Base-by-base conservation (phyloP, 805 yeast genomes). In the Yarrowia phangngaensis region DNA sequence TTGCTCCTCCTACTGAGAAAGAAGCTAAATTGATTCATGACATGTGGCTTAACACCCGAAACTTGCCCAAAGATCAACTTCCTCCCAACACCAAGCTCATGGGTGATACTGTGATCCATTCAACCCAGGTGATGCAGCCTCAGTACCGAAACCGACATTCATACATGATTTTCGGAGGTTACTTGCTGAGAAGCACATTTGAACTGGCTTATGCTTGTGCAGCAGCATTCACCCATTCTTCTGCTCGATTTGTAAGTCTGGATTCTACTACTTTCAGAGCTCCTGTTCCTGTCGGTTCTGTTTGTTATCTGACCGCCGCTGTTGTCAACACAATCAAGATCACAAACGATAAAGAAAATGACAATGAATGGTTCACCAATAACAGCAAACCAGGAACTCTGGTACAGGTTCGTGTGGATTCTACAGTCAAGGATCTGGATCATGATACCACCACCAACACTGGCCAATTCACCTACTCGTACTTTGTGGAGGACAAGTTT, bases 201-300 rank as follows among this genome's bases (percentile, higher is more conserved):
- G 97, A 89, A 64, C 75, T 89, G 59, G 97, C 95, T 1, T 89
- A 88, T 63, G 87, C 95, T 66, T 79, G 90, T 13, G 87, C 95
- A 6, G 95, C 95, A 5, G 84, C 94, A 1, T 87, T 89, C 60
- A 72, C 95, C 2, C 80, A 79, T 55, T 80, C 90, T 12, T 79
- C 82, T 53, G 96, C 97, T 32, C 73, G 96, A 62, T 89, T 89
- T 57, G 84, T 87, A 8, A 83, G 95, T 2, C 73, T 89, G 56
- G 97, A 89, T 63, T 82, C 92, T 16, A 87, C 95, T 32, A 84
- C 94, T 17, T 89, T 89, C 73, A 80, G 84, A 60, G 84, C 89
- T 14, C 97, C 97, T 2, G 97, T 89, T 6, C 97, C 97, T 1
- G 96, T 89, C 13, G 97, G 97, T 1, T 80, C 89, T 1, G 95